Conservation (phyloP, 768 basidiomycete genomes). For the Phaffia australis region DNA sequence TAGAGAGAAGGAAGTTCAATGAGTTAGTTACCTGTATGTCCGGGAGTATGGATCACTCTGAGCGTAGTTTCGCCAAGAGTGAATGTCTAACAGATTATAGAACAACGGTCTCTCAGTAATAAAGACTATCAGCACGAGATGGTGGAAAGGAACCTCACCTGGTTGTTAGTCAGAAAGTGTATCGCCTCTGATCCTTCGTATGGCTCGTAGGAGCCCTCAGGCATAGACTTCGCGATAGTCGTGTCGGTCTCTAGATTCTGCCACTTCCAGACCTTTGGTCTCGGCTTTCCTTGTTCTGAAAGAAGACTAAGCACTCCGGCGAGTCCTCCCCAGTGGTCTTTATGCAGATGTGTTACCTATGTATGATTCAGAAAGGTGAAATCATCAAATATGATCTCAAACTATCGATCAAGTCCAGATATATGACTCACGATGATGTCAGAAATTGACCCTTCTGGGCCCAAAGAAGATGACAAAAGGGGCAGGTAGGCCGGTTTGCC, state of each 20-base stretch:
- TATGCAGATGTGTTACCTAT: slow-evolving; percentile 71
- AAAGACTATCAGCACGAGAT: slow-evolving; percentile 18
- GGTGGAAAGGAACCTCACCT: slow-evolving; percentile 23
- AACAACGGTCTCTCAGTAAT: slow-evolving; percentile 38
- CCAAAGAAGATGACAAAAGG: slow-evolving; percentile 41
- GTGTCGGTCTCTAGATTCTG: slow-evolving; percentile 31
- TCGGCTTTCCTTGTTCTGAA: slow-evolving; percentile 46
- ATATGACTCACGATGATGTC: slow-evolving; percentile 53
- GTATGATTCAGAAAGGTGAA: no score
- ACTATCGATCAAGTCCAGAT: no score
- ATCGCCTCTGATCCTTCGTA: background rate
- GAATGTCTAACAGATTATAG: slow-evolving; percentile 53
- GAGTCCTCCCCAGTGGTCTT: slow-evolving; percentile 73
- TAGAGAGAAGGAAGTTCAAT: no score
- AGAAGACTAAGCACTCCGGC: slow-evolving; percentile 59
- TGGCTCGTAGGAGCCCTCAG: slow-evolving; percentile 28
- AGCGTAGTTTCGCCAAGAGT: slow-evolving; percentile 41
- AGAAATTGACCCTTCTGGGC: slow-evolving; percentile 44
- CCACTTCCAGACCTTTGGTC: slow-evolving; percentile 36
- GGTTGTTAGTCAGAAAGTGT: background rate
- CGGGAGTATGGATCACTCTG: slow-evolving; percentile 70
- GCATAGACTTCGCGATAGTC: slow-evolving; percentile 28
- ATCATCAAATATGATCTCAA: no score
- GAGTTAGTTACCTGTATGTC: slow-evolving; percentile 56
- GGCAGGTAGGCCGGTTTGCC: slow-evolving; percentile 58